Base-by-base conservation (phyloP, 352 stramenopile genomes). In the Achlya hypogyna region DNA sequence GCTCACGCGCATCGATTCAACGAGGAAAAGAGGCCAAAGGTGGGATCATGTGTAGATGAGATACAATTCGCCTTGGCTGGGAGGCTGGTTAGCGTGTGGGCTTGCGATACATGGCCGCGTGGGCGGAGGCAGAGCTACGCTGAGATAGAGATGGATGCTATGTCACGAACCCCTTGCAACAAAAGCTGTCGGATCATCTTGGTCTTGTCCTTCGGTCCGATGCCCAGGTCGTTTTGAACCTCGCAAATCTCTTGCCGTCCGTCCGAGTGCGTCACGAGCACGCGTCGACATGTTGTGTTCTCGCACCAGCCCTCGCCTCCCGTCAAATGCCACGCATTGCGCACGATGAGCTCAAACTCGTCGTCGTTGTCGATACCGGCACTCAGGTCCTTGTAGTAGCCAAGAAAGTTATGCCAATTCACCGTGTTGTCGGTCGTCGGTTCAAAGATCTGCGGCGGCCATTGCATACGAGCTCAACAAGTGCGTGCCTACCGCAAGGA, bases 361-460 rank as follows among this genome's bases (percentile, higher is more conserved):
- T 95, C 87, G 74, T 96, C 90, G 56, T 79, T 73, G 43, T 69
- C 66, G 53, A 97, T 89, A 16, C 77, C 81, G 0, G 80, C 85
- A 58, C 83, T 89, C 28, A 97, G 62, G 68, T 96, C 89, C 34
- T 91, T 91, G 75, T 97, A 96, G 77, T 96, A 97, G 1, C 77
- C 62, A n/a, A 94, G 72, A 63, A 97, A 97, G 63, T 96, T 83
- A 65, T 79, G 78, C 77, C 82, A 88, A 16, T 78, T 90, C 67
- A 95, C 84, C 10, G 2, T 12, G 2, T 10, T 10, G 49, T n/a
- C n/a, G n/a, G n/a, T n/a, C n/a, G 25, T 56, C 31, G 49, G 10
- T 12, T 56, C 31, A 56, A 31, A 31, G 16, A 31, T 56, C 31
- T 31, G 25, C 25, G 31, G 8, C 8, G 25, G 2, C 49, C 16